Base-by-base conservation (phyloP, 352 stramenopile genomes). In the Peronospora belbahrii region DNA sequence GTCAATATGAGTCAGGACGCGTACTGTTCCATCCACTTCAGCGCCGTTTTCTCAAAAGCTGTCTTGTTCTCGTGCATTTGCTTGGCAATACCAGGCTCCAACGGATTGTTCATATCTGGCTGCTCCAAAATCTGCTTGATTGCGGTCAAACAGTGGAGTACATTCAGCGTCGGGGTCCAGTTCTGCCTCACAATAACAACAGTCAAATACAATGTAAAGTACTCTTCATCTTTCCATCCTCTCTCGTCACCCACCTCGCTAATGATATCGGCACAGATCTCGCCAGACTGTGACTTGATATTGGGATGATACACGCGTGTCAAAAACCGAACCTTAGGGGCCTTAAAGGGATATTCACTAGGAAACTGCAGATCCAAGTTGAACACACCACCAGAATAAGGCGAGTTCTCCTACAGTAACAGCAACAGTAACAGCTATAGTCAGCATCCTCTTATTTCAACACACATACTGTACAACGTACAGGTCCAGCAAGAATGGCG, bases 261-360 rank as follows among this genome's bases (percentile, higher is more conserved):
- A 55, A 96, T 95, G 14, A 98, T 76, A 49, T 97, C 86, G 42
- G 90, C 89, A 53, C 95, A 98, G 52, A 98, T 97, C 70, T 98
- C 94, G 39, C 95, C 95, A 9, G 78, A 96, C 52, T 97, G 85
- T 2, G 83, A 88, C 65, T 97, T 97, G 39, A 98, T 85, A 48
- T 97, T 97, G 19, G 94, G 94, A 78, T 98, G 95, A 66, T 98
- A 98, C 18, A 98, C 85, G 33, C 94, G 85, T 13, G 93, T 97
- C 30, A 97, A 59, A 52, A 98, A 98, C 39, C 85, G 90, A 35
- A 93, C 82, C 60, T 88, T 93, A 37, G 88, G 87, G 2, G 88
- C 80, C 59, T 97, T 97, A 70, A 97, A 97, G 18, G 96, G 96
- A 61, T 99, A 99, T 55, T 98, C 90, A 9, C 80, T 79, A 0